phyloP scores from a whole-genome alignment of 345 rosid species.

The Eucalyptus sp. region DNA sequence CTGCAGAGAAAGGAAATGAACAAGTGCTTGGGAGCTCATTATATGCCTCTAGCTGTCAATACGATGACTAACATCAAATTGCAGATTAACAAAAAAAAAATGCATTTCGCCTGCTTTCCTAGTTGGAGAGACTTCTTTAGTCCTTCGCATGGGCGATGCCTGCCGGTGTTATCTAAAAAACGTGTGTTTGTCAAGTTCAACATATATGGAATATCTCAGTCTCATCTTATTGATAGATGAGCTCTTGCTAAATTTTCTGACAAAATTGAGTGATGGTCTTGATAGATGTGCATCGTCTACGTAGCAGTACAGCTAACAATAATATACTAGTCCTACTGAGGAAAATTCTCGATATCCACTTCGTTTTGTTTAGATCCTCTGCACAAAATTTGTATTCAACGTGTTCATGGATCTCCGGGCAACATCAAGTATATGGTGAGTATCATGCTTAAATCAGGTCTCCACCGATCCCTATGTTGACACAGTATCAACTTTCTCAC shows the following conservation, averaged over 20 bases:
- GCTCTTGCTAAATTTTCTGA: not conserved
- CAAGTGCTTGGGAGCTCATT: no score
- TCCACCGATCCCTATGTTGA: not conserved
- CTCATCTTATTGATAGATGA: not conserved
- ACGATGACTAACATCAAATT: no score
- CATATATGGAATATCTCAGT: not conserved
- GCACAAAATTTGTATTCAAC: not conserved
- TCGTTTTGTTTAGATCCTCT: not conserved
- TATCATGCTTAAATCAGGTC: not conserved
- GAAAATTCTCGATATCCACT: constrained; percentile 7
- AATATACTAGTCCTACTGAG: no score
- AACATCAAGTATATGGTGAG: not conserved
- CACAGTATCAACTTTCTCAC: not conserved
- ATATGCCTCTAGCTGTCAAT: no score
- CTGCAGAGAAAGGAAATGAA: no score
- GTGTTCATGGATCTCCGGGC: not conserved
- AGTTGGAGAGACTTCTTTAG: constrained; percentile 6
- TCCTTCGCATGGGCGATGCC: constrained; percentile 76
- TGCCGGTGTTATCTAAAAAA: not conserved
- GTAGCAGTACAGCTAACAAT: fast-evolving
- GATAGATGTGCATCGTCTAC: no score
- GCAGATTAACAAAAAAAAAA: no score
- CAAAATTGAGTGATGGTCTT: not conserved
- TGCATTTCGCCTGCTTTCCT: no score
- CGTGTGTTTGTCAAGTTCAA: no score